phyloP scores from a whole-genome alignment of 768 basidiomycete species.

The Tubosaeta sp. region DNA sequence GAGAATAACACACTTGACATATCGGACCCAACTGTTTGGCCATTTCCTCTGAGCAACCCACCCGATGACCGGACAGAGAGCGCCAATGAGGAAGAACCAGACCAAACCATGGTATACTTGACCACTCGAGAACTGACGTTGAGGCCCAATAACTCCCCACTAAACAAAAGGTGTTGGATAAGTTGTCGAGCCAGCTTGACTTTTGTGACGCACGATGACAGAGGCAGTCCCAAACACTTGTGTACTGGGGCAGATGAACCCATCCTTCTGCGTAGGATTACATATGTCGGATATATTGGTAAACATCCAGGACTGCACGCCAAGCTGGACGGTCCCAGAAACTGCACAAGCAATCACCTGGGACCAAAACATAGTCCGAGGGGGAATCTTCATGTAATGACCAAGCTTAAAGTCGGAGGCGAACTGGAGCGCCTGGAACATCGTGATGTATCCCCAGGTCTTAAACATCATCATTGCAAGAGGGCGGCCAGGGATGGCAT shows the following conservation, averaged over 20 bases:
- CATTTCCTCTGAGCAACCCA: slow-evolving; percentile 54
- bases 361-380: slow-evolving; percentile 61
- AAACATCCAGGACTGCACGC: slow-evolving; percentile 62
- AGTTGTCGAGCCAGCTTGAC: not conserved
- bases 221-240: slow-evolving; percentile 55
- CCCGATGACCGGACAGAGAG: slow-evolving; percentile 52
- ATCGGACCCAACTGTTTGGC: slow-evolving; percentile 61
- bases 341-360: slow-evolving; percentile 62
- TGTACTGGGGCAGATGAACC: slow-evolving; percentile 68
- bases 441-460: slow-evolving; percentile 67
- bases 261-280: slow-evolving; percentile 32
- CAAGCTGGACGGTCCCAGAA: slow-evolving; percentile 64
- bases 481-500: slow-evolving; percentile 54
- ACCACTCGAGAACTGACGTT: slow-evolving; percentile 66
- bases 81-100: slow-evolving; percentile 80
- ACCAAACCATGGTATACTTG: slow-evolving; percentile 59
- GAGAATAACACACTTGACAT: slow-evolving; percentile 51
- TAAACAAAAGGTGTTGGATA: not conserved
- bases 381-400: slow-evolving; percentile 70
- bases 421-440: slow-evolving; percentile 62
- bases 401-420: slow-evolving; percentile 73
- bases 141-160: slow-evolving; percentile 82
- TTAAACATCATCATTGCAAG: slow-evolving; percentile 82
- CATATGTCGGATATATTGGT: slow-evolving; percentile 36
- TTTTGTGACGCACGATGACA: slow-evolving; percentile 41